Base-by-base conservation (phyloP, 495 filamentous ascomycete species). In the Amniculicola lignicola region DNA sequence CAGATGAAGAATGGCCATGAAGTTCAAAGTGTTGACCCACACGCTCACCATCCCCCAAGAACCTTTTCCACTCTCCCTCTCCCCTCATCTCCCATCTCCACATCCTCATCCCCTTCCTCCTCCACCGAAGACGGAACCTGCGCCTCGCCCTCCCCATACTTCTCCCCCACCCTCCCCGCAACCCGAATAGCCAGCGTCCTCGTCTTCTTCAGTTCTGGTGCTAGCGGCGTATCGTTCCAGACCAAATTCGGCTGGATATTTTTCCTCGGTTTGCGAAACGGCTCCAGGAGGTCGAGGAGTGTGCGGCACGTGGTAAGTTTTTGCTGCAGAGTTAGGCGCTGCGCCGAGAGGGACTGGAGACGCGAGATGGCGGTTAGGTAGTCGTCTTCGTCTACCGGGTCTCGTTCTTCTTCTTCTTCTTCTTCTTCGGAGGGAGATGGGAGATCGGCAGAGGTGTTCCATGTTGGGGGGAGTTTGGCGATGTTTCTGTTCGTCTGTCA, bases 241-340 rank as follows among this genome's bases (percentile, higher is more conserved):
- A 89, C 77, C 15, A 95, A 72, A 69, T 92, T 94, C 19, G 84
- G 83, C 63, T 95, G 89, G 21, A 95, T 79, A 38, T 75, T 76
- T 29, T 74, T 64, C 41, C 75, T 72, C 0, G 80, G 76, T 4
- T 79, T 66, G 28, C 75, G 61, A 55, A 88, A 86, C 0, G 82
- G 82, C 31, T 75, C 73, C 0, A 90, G 67, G n/a, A 88, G 64
- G 5, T 66, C 69, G 36, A 77, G 75, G 38, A 89, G 73, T 31
- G 74, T 72, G 21, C 75, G 76, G 29, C 85, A 72, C 19, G 82
- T 77, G 31, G 74, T 75, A 14, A 88, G 71, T 31, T 79, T 78
- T 25, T 75, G 77, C 40, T 75, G 70, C 15, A 76, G 72, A 27
- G 78, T 77, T 36, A 74, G 71, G 15, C 84, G 80, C 29, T 67